Evolutionary conservation across 2,329 filamentous ascomycete genomes (phyloP).

Genomic region (Ophiostoma triangulosporum): DNA sequence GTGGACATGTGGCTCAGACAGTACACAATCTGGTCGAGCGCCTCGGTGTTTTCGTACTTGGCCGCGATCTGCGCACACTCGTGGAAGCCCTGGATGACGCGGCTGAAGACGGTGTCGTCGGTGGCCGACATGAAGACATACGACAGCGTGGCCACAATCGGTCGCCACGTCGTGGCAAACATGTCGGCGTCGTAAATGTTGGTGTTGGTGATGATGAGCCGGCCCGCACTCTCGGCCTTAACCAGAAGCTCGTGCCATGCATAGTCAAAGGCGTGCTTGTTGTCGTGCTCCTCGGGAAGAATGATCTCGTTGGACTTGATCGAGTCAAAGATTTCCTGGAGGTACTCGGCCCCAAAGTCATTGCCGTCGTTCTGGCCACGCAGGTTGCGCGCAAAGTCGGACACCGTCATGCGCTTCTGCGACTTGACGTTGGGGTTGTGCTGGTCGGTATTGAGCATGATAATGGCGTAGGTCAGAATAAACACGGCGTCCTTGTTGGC

Average conservation of each 20-base stretch:
- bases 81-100: slow-evolving; percentile 88
- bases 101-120: slow-evolving; percentile 86
- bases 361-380: slow-evolving; percentile 75
- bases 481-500: slow-evolving; percentile 80
- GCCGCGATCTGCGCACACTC: slow-evolving; percentile 90
- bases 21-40: slow-evolving; percentile 83
- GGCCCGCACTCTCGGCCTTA: slow-evolving; percentile 65
- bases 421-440: slow-evolving; percentile 82
- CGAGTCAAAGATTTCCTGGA: slow-evolving; percentile 77
- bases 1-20: slow-evolving; percentile 86
- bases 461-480: slow-evolving; percentile 87
- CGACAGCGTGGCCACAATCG: slow-evolving; percentile 84
- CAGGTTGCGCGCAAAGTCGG: slow-evolving; percentile 79
- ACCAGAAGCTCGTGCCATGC: slow-evolving; percentile 90
- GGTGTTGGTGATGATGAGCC: slow-evolving; percentile 68
- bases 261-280: slow-evolving; percentile 91
- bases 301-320: slow-evolving; percentile 94
- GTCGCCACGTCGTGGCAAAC: slow-evolving; percentile 92
- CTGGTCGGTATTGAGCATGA: slow-evolving; percentile 94
- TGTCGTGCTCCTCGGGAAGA: slow-evolving; percentile 91
- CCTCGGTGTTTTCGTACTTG: slow-evolving; percentile 69
- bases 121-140: slow-evolving; percentile 99
- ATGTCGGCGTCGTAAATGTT: slow-evolving; percentile 96
- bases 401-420: slow-evolving; percentile 68
- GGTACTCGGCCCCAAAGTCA: slow-evolving; percentile 72